Conservation (phyloP, 2,329 filamentous ascomycete species). For the Penicillium carneum region DNA sequence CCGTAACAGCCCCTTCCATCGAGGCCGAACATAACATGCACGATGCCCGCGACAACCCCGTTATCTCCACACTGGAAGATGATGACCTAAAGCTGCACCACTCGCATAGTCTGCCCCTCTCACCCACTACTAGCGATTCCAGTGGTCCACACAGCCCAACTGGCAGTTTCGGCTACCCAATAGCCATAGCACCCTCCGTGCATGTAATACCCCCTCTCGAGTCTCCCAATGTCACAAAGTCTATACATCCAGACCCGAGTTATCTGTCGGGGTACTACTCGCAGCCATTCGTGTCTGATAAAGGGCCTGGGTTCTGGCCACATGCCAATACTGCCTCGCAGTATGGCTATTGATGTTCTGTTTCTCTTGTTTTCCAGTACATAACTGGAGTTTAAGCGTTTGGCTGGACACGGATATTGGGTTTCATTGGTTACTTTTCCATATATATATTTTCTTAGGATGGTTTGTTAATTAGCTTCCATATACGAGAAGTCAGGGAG, state of each 20-base stretch:
- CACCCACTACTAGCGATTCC: slow-evolving; percentile 34
- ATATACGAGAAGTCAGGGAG: neutral
- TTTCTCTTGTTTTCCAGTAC: slow-evolving; percentile 7
- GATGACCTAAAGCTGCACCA: slow-evolving; percentile 8
- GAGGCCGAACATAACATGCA: slow-evolving; percentile 14
- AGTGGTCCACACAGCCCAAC: slow-evolving; percentile 33
- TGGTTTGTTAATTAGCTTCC: neutral
- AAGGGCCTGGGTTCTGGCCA: slow-evolving; percentile 30
- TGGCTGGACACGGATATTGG: neutral
- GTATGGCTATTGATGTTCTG: slow-evolving; percentile 29
- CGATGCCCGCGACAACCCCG: slow-evolving; percentile 5
- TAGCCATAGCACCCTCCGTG: slow-evolving; percentile 20
- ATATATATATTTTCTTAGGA: neutral
- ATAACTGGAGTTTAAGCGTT: slow-evolving; percentile 17
- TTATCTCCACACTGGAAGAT: slow-evolving; percentile 17
- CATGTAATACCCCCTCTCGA: slow-evolving; percentile 22
- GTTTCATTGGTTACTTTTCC: neutral
- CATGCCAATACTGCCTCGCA: slow-evolving; percentile 20
- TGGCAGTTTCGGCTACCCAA: slow-evolving; percentile 23
- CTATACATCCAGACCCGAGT: slow-evolving; percentile 19
- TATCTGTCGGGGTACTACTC: slow-evolving; percentile 29
- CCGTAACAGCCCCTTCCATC: neutral
- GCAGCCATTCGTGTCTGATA: slow-evolving; percentile 24
- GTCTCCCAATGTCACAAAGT: slow-evolving; percentile 18
- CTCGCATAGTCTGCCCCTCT: slow-evolving; percentile 24